Evolutionary conservation across 768 basidiomycete species (phyloP), one percentile per base, ranked within the genome.

Genomic region (Leccinellum albellum): DNA sequence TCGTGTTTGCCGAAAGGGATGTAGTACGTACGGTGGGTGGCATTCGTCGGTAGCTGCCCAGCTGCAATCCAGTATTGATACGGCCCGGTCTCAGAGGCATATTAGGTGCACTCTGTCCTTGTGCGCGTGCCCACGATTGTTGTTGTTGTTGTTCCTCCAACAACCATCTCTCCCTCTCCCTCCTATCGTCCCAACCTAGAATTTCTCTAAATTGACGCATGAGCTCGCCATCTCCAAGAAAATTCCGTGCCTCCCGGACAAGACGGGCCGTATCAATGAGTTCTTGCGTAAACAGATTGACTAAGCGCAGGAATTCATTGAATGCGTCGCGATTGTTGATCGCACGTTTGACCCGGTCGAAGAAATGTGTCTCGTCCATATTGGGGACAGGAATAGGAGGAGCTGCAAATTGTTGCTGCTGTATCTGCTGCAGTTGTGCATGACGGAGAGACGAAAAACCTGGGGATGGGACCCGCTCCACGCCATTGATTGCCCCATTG

Each of bases 241-340:
- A 98, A 57, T 85, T 81, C 23, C 83, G 78, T 32, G 86, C 85
- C 64, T 95, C 89, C 61, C 89, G 85, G 49, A 98, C 81, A 9
- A 98, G 81, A 15, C 88, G 84, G 24, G 86, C 82, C 2, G 86
- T 84, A 65, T 98, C 94, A 64, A 99, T 96, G 66, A 91, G 85
- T 58, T 94, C 92, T 68, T 96, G 93, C 2, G 92, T 90, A 67
- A 94, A 99, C 2, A 99, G 80, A 71, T 98, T 98, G 63, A 98
- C 82, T 46, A 98, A 77, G 68, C 94, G 97, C 59, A 99, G 76
- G 74, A 99, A 98, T 73, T 98, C 97, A 70, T 94, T 92, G 73
- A 89, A 92, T 1, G 85, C 83, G 49, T 91, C 89, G 13, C 87
- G 79, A 60, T 81, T 86, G 55, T 88, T 86, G 45, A 93, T 75